These are phyloP conservation scores for Bothriochloa decipiens DNA, from an alignment of 176 grass and related monocot genomes.

Conservation along the genomic window DNA sequence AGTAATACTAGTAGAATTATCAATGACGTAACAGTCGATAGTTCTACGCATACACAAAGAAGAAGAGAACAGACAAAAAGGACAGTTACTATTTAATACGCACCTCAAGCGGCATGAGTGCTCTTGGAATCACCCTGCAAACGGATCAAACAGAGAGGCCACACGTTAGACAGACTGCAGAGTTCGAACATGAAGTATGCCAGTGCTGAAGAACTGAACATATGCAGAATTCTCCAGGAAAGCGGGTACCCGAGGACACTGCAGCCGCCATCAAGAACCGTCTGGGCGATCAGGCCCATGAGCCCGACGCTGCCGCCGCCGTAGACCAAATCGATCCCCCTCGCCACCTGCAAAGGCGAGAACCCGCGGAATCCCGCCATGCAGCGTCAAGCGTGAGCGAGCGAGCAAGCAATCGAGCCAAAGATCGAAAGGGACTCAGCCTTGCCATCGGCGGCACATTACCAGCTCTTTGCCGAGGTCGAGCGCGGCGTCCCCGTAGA, in stretches of 20 bases:
- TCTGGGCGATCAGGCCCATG: constrained; percentile 94
- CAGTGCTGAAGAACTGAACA: neutral
- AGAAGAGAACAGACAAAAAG: constrained; percentile 15
- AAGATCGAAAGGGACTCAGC: neutral
- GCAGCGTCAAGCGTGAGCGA: neutral
- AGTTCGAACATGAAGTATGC: neutral
- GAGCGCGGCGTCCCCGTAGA: constrained; percentile 87
- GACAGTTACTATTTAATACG: constrained; percentile 31
- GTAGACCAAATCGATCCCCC: constrained; percentile 85
- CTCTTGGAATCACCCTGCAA: constrained; percentile 90
- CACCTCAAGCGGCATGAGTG: constrained; percentile 93
- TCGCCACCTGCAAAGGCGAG: constrained; percentile 58
- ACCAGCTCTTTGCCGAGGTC: constrained; percentile 90
- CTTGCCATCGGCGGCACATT: constrained; percentile 29
- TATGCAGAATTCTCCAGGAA: neutral
- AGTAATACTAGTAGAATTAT: constrained; percentile 2
- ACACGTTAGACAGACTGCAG: neutral
- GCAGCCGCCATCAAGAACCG: constrained; percentile 83
- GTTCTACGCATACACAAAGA: neutral
- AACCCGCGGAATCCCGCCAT: constrained; percentile 19
- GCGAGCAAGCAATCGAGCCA: neutral
- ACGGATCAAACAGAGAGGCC: constrained; percentile 21
- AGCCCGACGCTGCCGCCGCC: constrained; percentile 94
- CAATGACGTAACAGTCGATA: constrained; percentile 19
- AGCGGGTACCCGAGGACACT: constrained; percentile 69